phyloP scores from a whole-genome alignment of 2,329 filamentous ascomycete genomes.

The Hypoxylon sp. region DNA sequence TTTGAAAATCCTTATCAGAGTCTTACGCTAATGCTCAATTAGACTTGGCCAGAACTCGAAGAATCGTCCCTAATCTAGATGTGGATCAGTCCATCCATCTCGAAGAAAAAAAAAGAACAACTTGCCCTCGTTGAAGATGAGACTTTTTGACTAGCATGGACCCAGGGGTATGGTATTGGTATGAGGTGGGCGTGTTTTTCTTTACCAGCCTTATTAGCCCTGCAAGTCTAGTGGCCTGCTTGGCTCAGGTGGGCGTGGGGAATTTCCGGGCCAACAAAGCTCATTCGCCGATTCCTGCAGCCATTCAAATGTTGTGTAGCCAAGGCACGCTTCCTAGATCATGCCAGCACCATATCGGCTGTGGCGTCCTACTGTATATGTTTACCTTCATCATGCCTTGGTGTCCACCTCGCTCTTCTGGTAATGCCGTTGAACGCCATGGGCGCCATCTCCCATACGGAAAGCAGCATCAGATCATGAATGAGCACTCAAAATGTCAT shows the following conservation, averaged over 20 bases:
- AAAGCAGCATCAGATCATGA: background rate
- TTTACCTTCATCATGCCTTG: slow-evolving; percentile 5
- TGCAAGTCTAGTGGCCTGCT: slow-evolving; percentile 14
- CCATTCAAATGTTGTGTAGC: slow-evolving; percentile 12
- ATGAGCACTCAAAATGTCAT: background rate
- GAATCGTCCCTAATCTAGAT: background rate
- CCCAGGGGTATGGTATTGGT: slow-evolving; percentile 15
- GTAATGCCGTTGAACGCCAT: slow-evolving; percentile 11
- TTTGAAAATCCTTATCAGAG: background rate
- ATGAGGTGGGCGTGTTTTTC: slow-evolving; percentile 4
- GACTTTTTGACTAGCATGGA: slow-evolving; percentile 6
- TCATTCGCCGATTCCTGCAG: slow-evolving; percentile 34
- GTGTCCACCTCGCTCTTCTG: slow-evolving; percentile 4
- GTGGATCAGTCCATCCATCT: background rate
- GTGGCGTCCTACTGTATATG: slow-evolving; percentile 3
- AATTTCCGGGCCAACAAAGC: slow-evolving; percentile 26
- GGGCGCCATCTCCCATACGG: background rate
- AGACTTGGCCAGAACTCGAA: slow-evolving; percentile 2
- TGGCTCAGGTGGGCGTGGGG: slow-evolving; percentile 12
- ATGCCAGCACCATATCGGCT: slow-evolving; percentile 3
- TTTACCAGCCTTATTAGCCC: slow-evolving; percentile 19
- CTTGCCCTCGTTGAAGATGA: background rate
- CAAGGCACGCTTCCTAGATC: slow-evolving; percentile 10
- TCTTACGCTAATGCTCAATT: background rate
- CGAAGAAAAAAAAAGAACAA: slow-evolving; percentile 8